These are phyloP conservation scores for Harringtonia lauricola DNA, from an alignment of 2,329 filamentous ascomycete species.

Conservation along the genomic window DNA sequence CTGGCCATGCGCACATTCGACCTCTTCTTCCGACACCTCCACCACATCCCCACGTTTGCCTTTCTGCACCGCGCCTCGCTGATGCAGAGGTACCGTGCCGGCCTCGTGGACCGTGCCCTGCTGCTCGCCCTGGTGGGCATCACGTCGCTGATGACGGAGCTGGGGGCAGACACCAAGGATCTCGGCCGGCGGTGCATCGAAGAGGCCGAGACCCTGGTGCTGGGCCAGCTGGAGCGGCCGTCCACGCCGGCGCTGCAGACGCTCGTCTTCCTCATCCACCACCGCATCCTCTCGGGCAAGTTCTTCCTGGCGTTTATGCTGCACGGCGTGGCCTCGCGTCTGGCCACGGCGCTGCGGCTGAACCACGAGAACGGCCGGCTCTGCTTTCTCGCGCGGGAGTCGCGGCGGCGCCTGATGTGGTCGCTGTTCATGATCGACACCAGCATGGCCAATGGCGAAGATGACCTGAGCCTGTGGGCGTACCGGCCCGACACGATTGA, in stretches of 20 bases:
- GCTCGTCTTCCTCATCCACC: conserved; percentile 34
- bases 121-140: conserved; percentile 44
- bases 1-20: conserved; percentile 42
- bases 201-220: conserved; percentile 40
- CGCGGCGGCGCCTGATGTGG: conserved; percentile 35
- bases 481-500: conserved; percentile 27
- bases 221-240: conserved; percentile 41
- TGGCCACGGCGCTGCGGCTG: conserved; percentile 36
- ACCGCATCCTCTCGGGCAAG: conserved; percentile 32
- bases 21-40: conserved; percentile 46
- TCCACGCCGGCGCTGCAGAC: conserved; percentile 43
- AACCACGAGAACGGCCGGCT: conserved; percentile 35
- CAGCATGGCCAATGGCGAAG: conserved; percentile 32
- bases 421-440: conserved; percentile 36
- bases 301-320: conserved; percentile 37
- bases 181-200: conserved; percentile 44
- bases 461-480: conserved; percentile 34
- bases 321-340: conserved; percentile 31
- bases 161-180: conserved; percentile 38
- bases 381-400: conserved; percentile 32
- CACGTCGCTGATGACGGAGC: conserved; percentile 42
- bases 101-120: conserved; percentile 42
- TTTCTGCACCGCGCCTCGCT: conserved; percentile 48
- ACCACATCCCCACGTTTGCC: conserved; percentile 47
- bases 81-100: conserved; percentile 46